Conservation (phyloP, 768 basidiomycete genomes). For the Tylopilus cervinicoccineus region DNA sequence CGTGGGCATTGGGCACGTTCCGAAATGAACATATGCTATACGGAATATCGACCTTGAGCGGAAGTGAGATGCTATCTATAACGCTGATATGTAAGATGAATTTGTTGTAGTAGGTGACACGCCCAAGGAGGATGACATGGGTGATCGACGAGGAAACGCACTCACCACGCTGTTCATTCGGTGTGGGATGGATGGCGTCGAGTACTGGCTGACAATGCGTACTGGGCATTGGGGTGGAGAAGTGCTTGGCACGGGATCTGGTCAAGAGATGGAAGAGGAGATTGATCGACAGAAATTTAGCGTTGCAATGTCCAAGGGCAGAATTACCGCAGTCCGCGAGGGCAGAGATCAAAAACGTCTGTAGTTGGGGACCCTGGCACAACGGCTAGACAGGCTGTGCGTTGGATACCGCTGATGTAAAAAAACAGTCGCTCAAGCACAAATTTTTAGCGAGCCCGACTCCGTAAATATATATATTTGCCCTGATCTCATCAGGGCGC, state of each 20-base stretch:
- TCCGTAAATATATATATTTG: background rate
- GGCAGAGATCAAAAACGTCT: too few relatives aligned
- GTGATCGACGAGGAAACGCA: background rate
- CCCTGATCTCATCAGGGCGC: background rate
- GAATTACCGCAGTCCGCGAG: background rate
- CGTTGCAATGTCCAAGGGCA: background rate
- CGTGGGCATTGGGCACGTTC: too few relatives aligned
- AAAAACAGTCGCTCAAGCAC: background rate
- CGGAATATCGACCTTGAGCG: too few relatives aligned
- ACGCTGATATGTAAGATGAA: constrained; percentile 1
- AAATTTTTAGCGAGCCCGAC: background rate
- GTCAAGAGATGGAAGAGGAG: background rate
- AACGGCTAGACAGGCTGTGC: background rate
- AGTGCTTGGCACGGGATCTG: background rate
- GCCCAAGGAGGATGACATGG: background rate
- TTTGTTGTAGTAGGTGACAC: background rate
- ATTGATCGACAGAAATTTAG: background rate
- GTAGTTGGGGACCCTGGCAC: background rate
- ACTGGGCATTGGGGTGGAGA: constrained; percentile 6
- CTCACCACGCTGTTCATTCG: background rate
- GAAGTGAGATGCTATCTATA: too few relatives aligned
- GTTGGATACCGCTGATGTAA: background rate
- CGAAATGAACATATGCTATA: too few relatives aligned
- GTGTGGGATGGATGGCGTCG: background rate
- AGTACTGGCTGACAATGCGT: constrained; percentile 6